phyloP scores from a whole-genome alignment of 108 stramenopile species.

The Mediolabrus comicus region DNA sequence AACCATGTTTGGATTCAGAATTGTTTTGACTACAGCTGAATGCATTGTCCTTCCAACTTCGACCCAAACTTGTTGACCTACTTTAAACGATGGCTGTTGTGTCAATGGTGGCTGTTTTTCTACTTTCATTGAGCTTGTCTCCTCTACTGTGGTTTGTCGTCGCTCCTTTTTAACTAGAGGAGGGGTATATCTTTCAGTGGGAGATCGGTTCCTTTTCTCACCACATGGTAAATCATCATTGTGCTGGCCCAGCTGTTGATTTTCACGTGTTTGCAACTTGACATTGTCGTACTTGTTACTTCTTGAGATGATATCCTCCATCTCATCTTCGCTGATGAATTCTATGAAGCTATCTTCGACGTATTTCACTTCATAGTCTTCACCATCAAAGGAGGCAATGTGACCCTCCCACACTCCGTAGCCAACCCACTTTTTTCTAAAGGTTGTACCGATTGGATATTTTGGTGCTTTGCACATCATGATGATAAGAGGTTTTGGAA shows the following conservation, averaged over 20 bases:
- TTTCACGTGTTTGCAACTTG: background rate
- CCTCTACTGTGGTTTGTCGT: background rate
- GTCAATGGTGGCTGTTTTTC: background rate
- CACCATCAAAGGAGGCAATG: conserved; percentile 1
- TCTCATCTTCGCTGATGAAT: background rate
- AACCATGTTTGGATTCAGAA: conserved; percentile 7
- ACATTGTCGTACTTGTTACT: background rate
- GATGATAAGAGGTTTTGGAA: no score
- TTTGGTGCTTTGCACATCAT: background rate
- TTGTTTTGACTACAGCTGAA: conserved; percentile 6
- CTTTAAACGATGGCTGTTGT: background rate
- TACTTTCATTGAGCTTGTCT: no score
- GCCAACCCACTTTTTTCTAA: background rate
- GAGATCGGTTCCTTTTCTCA: background rate
- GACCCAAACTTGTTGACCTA: conserved; percentile 27
- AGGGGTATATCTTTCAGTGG: background rate
- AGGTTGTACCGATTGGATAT: background rate
- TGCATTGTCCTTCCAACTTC: conserved; percentile 10
- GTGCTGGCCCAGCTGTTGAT: background rate
- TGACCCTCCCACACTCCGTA: conserved; percentile 1
- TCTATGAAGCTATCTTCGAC: background rate
- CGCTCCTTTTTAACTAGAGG: background rate
- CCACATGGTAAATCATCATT: background rate
- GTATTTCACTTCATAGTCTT: conserved; percentile 1
- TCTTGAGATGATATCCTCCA: conserved; percentile 2